Conservation (phyloP, 164 flowering plant species). For the Chloranthus sessilifolius region DNA sequence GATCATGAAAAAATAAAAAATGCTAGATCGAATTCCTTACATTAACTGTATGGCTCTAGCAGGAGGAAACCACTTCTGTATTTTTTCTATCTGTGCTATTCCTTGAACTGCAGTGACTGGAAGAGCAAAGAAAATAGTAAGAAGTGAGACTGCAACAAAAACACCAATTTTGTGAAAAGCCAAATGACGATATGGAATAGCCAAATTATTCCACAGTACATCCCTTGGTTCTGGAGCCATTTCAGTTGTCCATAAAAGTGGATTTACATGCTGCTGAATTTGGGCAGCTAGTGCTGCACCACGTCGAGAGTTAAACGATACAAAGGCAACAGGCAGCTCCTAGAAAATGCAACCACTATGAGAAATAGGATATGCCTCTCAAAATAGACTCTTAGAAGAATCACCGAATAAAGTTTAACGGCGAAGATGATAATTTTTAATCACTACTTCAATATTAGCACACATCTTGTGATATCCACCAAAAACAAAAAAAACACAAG, state of each 20-base stretch:
- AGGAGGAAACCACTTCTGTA: slow-evolving; percentile 89
- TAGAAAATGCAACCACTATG: slow-evolving; percentile 17
- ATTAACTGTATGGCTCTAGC: slow-evolving; percentile 75
- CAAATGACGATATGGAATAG: slow-evolving; percentile 37
- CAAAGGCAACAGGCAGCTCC: slow-evolving; percentile 92
- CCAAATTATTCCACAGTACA: slow-evolving; percentile 70
- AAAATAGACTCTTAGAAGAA: slow-evolving; percentile 1
- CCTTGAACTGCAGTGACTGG: slow-evolving; percentile 96
- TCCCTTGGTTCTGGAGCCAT: slow-evolving; percentile 91
- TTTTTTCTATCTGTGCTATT: slow-evolving; percentile 68
- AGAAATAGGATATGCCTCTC: background rate
- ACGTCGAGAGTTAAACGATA: slow-evolving; percentile 66
- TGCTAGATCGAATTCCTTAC: slow-evolving; percentile 30
- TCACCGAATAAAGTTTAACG: too few species aligned
- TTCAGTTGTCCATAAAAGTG: slow-evolving; percentile 73
- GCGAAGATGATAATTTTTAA: background rate
- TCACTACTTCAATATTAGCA: background rate
- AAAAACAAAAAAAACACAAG: too few species aligned
- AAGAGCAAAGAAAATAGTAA: slow-evolving; percentile 78
- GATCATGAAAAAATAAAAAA: too few species aligned
- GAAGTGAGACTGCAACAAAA: slow-evolving; percentile 44
- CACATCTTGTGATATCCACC: too few species aligned
- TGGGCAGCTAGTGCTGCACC: slow-evolving; percentile 76
- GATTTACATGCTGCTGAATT: slow-evolving; percentile 76
- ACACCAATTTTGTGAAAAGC: slow-evolving; percentile 50